Evolutionary conservation across 192 early-diverging fungal species (phyloP), one percentile per base, ranked within the genome.

Genomic region (Podila epicladia): DNA sequence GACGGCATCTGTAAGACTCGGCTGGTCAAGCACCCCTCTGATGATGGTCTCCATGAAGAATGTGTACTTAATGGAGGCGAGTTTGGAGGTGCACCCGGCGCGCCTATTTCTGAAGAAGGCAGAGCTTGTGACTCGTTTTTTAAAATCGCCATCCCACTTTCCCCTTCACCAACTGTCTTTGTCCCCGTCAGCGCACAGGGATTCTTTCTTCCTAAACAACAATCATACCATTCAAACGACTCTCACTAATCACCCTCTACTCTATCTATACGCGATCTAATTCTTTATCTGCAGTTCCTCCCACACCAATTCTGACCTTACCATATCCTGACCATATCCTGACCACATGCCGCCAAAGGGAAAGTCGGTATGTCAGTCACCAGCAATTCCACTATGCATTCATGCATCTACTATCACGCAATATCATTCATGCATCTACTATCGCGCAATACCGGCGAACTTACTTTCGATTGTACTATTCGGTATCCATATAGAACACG

Each of bases 11-110:
- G 28, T 65, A 8, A 80, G 51, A 32, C 31, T 69, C 9, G 61
- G 28, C n/a, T 57, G 29, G 20, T 60, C 53, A 20, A 80, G 77
- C 17, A 73, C 37, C 26, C 63, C 26, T 38, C 62, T 80, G 66
- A 80, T 80, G 62, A 80, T 12, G 0, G 71, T 73, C 67, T 80
- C 77, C 77, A 80, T 78, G 35, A 20, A 29, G 35, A 51, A 41
- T 24, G 35, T 20, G 22, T 28, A 9, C 22, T 9, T 17, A 7
- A 28, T 50, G 19, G 26, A 15, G 17, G 1, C 9, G 32, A 7
- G 33, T 20, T 24, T 55, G 0, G 53, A 24, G 20, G 53, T 24
- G 24, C 53, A 9, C 53, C 6, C 53, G 9, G 41, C 41, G 12
- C 41, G 12, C 41, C n/a, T n/a, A n/a, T 41, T 41, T 15, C 1